These are phyloP conservation scores for Zasmidium angulare DNA, from an alignment of 2,329 filamentous ascomycete species.

Conservation along the genomic window DNA sequence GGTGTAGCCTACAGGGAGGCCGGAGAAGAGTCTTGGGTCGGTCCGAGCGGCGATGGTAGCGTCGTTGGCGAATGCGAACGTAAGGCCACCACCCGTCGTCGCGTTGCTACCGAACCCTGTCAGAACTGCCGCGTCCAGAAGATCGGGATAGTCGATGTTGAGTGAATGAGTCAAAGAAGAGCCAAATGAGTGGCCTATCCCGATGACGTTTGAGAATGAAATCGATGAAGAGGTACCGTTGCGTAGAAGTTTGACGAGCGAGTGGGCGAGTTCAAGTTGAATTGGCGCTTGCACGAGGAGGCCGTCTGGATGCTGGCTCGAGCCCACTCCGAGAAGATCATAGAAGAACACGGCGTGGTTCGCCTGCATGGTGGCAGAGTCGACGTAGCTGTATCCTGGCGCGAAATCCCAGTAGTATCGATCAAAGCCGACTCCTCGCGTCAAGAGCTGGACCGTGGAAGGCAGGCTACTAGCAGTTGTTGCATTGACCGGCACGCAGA, in stretches of 20 bases:
- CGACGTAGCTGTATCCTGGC: constrained; percentile 40
- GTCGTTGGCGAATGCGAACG: not conserved
- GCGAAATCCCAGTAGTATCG: constrained; percentile 35
- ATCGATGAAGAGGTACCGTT: constrained; percentile 26
- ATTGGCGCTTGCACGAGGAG: constrained; percentile 37
- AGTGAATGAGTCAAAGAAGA: constrained; percentile 33
- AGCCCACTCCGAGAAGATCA: constrained; percentile 41
- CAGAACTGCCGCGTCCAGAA: not conserved
- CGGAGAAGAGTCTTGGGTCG: not conserved
- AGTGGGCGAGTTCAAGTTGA: constrained; percentile 37
- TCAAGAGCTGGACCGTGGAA: constrained; percentile 38
- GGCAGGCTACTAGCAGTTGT: not conserved
- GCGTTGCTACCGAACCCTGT: not conserved
- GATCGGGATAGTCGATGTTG: not conserved
- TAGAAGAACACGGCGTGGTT: constrained; percentile 42
- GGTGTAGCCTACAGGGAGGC: not conserved
- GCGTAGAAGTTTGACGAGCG: constrained; percentile 33
- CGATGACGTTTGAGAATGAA: constrained; percentile 37
- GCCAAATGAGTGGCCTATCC: constrained; percentile 42
- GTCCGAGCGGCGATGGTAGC: not conserved
- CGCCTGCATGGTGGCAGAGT: constrained; percentile 36
- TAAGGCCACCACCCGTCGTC: not conserved
- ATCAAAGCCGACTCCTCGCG: constrained; percentile 41
- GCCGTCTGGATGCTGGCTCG: constrained; percentile 39
- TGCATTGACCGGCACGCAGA: not conserved